Conservation (phyloP, 2,329 filamentous ascomycete species). For the Fusarium nematophilum region DNA sequence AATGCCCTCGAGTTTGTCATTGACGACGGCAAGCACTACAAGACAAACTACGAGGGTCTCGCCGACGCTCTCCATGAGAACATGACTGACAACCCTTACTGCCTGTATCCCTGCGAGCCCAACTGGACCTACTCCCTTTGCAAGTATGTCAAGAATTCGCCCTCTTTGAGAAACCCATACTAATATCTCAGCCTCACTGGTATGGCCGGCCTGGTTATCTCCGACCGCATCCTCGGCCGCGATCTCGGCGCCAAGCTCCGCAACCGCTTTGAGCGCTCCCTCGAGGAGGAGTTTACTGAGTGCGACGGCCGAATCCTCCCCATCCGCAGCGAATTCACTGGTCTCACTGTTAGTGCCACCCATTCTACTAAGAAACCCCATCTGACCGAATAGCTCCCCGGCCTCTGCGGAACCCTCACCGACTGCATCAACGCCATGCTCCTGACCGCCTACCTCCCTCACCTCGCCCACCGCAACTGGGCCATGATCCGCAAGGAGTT, state of each 20-base stretch:
- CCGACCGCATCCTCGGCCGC: conserved; percentile 15
- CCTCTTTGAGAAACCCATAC: no score
- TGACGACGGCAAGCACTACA: conserved; percentile 28
- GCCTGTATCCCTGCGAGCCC: conserved; percentile 19
- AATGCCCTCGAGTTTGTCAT: conserved; percentile 20
- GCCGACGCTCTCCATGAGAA: conserved; percentile 24
- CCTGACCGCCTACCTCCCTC: conserved; percentile 18
- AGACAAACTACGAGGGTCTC: conserved; percentile 33
- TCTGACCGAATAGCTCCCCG: no score
- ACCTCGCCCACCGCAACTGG: conserved; percentile 19
- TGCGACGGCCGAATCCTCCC: conserved; percentile 21
- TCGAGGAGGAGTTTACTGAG: conserved; percentile 21
- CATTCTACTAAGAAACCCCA: background rate
- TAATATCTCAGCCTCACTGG: conserved; percentile 11
- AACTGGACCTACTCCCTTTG: conserved; percentile 24
- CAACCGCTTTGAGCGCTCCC: conserved; percentile 19
- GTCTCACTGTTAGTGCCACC: conserved; percentile 6
- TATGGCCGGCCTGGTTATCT: conserved; percentile 21
- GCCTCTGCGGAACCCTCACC: conserved; percentile 17
- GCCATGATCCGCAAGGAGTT: conserved; percentile 24
- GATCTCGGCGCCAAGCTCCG: conserved; percentile 9
- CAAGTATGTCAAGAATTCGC: no score
- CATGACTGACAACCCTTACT: conserved; percentile 25
- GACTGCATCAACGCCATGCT: conserved; percentile 23
- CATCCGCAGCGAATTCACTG: conserved; percentile 18